Conservation (phyloP, 164 flowering plant species). For the Chimonanthus salicifolius region DNA sequence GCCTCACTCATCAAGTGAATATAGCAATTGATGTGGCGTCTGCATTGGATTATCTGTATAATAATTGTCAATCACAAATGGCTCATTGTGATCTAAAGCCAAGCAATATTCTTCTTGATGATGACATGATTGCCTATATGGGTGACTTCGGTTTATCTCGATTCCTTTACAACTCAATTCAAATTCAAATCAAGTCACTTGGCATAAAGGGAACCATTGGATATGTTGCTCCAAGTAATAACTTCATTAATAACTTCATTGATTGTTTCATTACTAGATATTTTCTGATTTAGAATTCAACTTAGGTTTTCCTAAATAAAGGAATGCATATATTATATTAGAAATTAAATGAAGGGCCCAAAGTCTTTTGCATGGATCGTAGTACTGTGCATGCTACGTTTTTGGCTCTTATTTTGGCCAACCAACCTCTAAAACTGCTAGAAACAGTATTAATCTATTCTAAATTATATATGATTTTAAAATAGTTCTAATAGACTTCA, state of each 20-base stretch:
- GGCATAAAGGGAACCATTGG: slow-evolving; percentile 15
- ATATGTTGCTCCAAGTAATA: slow-evolving; percentile 23
- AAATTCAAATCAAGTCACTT: not conserved
- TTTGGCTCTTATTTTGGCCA: not conserved
- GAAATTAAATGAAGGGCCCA: not conserved
- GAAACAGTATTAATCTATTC: not conserved
- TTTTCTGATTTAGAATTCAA: not conserved
- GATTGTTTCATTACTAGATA: not conserved
- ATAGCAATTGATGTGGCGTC: slow-evolving; percentile 6
- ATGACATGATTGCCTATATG: slow-evolving; percentile 3
- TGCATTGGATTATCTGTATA: slow-evolving; percentile 2
- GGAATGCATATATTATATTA: no score
- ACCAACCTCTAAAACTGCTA: not conserved
- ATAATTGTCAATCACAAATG: not conserved
- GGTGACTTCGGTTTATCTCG: slow-evolving; percentile 2
- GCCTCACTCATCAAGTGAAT: not conserved
- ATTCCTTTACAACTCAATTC: not conserved
- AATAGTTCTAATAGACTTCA: no score
- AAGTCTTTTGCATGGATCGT: not conserved
- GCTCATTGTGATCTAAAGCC: slow-evolving; percentile 8
- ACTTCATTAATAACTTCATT: no score
- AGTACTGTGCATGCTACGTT: no score
- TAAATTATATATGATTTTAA: not conserved
- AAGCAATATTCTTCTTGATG: slow-evolving; percentile 2
- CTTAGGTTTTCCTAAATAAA: not conserved